Percentiles rank a stretch among this genome's conserved stretches.
Conservation (phyloP, 2,329 filamentous ascomycete genomes). For the Diplodia mutila region DNA sequence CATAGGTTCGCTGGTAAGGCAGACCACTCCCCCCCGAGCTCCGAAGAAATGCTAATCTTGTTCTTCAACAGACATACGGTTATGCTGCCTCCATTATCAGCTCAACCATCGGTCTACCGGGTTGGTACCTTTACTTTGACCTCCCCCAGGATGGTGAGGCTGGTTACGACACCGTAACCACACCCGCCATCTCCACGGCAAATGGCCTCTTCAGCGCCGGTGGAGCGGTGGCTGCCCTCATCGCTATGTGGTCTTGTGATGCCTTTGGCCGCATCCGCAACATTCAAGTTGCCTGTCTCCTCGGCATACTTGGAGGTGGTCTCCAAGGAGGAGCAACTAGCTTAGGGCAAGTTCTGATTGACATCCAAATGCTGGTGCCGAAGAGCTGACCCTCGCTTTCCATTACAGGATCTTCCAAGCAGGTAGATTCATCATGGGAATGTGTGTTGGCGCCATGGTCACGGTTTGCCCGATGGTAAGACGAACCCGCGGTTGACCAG, state of each 20-base stretch:
- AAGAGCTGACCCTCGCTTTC: background rate
- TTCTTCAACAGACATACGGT: conserved; percentile 48
- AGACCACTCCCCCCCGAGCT: no score
- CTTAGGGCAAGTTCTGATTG: background rate
- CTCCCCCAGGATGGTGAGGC: conserved; percentile 49
- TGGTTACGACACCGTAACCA: conserved; percentile 53
- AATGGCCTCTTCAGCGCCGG: conserved; percentile 56
- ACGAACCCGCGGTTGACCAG: accelerated
- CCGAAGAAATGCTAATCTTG: background rate
- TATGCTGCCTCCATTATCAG: conserved; percentile 57
- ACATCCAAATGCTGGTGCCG: no score
- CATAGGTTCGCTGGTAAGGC: conserved; percentile 31
- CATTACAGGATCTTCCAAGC: conserved; percentile 49
- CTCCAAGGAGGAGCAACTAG: conserved; percentile 52
- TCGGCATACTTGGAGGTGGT: conserved; percentile 52
- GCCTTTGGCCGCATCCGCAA: conserved; percentile 50
- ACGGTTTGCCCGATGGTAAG: conserved; percentile 18
- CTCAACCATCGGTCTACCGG: conserved; percentile 58
- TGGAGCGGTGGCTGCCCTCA: conserved; percentile 52
- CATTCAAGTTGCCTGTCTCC: conserved; percentile 52
- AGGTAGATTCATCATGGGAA: conserved; percentile 48
- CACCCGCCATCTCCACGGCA: conserved; percentile 53
- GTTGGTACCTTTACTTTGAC: conserved; percentile 56
- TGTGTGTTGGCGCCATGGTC: conserved; percentile 37
- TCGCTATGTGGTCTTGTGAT: conserved; percentile 56